phyloP scores from a whole-genome alignment of 1,139 yeast species.

The Taphrina deformans region DNA sequence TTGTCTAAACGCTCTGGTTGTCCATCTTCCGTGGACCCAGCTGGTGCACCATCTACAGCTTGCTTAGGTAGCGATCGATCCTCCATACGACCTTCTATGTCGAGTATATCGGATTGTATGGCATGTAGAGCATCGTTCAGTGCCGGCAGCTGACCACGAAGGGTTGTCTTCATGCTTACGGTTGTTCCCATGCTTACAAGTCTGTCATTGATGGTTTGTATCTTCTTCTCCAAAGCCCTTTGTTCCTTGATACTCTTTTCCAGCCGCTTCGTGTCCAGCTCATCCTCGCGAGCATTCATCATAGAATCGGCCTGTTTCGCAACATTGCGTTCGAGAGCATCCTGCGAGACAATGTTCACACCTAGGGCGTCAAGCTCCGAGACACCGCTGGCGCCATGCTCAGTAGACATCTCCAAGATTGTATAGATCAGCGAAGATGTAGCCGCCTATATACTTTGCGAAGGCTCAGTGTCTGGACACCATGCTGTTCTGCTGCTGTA shows the following conservation, averaged over 20 bases:
- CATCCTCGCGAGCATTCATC: constrained; percentile 63
- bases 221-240: constrained; percentile 45
- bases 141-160: constrained; percentile 58
- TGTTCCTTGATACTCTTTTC: constrained; percentile 60
- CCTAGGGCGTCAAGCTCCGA: constrained; percentile 44
- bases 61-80: constrained; percentile 40
- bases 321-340: constrained; percentile 67
- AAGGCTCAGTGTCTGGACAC: no score
- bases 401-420: no score
- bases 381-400: background rate
- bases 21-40: constrained; percentile 38
- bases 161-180: constrained; percentile 62
- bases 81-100: constrained; percentile 60
- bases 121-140: constrained; percentile 52
- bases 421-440: no score
- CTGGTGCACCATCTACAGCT: constrained; percentile 31
- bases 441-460: no score
- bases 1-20: constrained; percentile 49
- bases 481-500: no score
- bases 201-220: constrained; percentile 53
- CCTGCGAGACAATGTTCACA: constrained; percentile 67
- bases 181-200: constrained; percentile 58
- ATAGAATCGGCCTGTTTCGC: constrained; percentile 61
- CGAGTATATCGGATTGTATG: constrained; percentile 60
- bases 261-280: constrained; percentile 70